These are phyloP conservation scores for Aspergillus tubingensis DNA, from an alignment of 2,329 filamentous ascomycete genomes.

Conservation along the genomic window DNA sequence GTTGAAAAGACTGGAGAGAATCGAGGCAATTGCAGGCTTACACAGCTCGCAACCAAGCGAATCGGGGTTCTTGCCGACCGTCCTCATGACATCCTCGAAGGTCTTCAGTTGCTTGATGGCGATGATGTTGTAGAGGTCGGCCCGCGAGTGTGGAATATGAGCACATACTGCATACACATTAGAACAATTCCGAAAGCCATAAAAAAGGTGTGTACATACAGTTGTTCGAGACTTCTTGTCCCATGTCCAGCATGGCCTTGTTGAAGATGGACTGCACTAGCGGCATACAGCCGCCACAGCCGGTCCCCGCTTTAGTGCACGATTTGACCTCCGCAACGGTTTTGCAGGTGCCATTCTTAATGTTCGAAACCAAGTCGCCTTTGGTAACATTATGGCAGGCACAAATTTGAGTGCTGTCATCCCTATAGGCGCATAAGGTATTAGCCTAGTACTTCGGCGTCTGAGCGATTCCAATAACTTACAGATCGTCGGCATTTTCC, in stretches of 20 bases:
- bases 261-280: constrained; percentile 89
- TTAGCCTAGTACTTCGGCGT: background rate
- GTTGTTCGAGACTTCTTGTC: constrained; percentile 83
- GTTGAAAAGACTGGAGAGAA: constrained; percentile 81
- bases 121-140: constrained; percentile 87
- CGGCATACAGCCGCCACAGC: constrained; percentile 87
- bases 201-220: constrained; percentile 27
- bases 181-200: constrained; percentile 1
- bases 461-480: constrained; percentile 25
- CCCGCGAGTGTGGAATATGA: constrained; percentile 80
- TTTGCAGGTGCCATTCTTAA: constrained; percentile 79
- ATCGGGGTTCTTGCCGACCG: constrained; percentile 68
- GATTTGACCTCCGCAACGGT: constrained; percentile 80
- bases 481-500: constrained; percentile 73
- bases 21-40: constrained; percentile 79
- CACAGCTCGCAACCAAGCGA: constrained; percentile 85
- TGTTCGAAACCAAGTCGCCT: constrained; percentile 69
- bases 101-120: constrained; percentile 76
- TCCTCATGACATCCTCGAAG: constrained; percentile 74
- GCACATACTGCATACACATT: constrained; percentile 61
- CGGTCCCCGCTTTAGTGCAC: constrained; percentile 88
- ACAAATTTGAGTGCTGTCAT: constrained; percentile 85
- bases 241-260: constrained; percentile 80
- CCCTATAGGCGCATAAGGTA: constrained; percentile 35
- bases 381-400: constrained; percentile 93